Evolutionary conservation across 345 rosid species (phyloP).

Genomic region (Brassica incana): DNA sequence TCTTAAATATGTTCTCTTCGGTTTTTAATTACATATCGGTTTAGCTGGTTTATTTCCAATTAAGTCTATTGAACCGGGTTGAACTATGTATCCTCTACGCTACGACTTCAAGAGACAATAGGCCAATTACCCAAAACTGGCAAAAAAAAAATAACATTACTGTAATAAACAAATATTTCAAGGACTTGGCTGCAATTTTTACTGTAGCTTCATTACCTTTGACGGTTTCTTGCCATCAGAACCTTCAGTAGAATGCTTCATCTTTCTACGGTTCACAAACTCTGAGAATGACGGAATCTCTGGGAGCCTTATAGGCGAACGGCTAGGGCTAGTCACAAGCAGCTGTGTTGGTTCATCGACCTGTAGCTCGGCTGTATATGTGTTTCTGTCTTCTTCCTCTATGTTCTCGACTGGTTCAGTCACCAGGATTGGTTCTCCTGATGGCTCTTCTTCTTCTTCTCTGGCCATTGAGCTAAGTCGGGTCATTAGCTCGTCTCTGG

Average conservation of each 20-base stretch:
- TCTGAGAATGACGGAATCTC: conserved; percentile 75
- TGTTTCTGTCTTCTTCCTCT: conserved; percentile 11
- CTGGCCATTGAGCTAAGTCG: conserved; percentile 37
- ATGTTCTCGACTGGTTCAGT: conserved; percentile 18
- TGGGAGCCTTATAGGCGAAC: conserved; percentile 45
- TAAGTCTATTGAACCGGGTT: not conserved
- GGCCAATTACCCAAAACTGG: not conserved
- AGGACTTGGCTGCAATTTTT: not conserved
- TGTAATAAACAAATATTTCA: not conserved
- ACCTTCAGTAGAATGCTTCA: conserved; percentile 33
- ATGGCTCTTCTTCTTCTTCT: conserved; percentile 28
- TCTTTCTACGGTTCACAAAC: conserved; percentile 57
- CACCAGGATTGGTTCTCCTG: conserved; percentile 6
- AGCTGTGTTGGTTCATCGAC: conserved; percentile 8
- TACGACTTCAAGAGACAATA: not conserved
- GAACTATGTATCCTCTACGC: not conserved
- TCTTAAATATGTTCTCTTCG: not conserved
- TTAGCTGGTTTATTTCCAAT: not conserved
- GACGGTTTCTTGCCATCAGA: conserved; percentile 39
- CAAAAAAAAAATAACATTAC: too few relatives aligned
- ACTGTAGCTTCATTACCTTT: conserved; percentile 62
- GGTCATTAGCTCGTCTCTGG: conserved; percentile 42
- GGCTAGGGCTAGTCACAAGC: conserved; percentile 4
- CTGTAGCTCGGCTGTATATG: conserved; percentile 20
- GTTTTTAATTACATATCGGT: not conserved